Evolutionary conservation across 75 land plant genomes (phyloP).

Genomic region (Adiantum capillusveneris): DNA sequence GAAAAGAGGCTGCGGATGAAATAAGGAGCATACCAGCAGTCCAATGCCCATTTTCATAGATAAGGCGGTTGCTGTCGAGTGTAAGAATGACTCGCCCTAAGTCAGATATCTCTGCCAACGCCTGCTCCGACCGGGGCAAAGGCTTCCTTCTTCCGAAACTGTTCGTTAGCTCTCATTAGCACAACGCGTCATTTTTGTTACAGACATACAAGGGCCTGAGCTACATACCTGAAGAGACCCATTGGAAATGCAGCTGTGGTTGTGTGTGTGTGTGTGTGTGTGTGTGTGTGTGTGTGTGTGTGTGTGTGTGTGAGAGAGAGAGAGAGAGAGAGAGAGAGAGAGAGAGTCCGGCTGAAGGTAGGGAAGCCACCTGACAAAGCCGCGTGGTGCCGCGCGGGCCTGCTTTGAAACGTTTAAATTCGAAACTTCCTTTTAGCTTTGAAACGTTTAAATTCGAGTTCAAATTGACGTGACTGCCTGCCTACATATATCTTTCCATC

Average conservation of each 20-base stretch:
- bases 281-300: too few relatives aligned
- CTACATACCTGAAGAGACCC: slow-evolving; percentile 2
- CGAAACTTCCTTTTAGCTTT: too few relatives aligned
- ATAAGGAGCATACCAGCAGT: neutral
- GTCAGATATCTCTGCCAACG: neutral
- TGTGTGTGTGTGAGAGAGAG: too few relatives aligned
- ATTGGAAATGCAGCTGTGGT: neutral
- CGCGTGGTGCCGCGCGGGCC: too few relatives aligned
- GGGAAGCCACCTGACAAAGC: too few relatives aligned
- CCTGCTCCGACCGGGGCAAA: neutral
- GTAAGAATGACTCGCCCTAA: slow-evolving; percentile 6
- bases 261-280: too few relatives aligned
- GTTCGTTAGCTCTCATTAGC: neutral
- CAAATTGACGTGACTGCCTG: too few relatives aligned
- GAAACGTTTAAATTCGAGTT: too few relatives aligned
- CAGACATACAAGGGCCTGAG: neutral
- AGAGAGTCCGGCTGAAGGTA: too few relatives aligned
- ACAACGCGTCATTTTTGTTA: neutral
- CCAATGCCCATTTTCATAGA: slow-evolving; percentile 6
- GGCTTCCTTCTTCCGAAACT: slow-evolving; percentile 1
- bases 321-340: too few relatives aligned
- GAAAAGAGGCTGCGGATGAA: neutral
- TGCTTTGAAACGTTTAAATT: too few relatives aligned
- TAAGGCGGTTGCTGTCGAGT: slow-evolving; percentile 6
- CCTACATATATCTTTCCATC: too few relatives aligned